A percentile compares a stretch with the other conserved stretches of the same genome.
Evolutionary conservation across 1,284 basidiomycete species (phyloP).

Genomic region (Ustilago vetiveriae): DNA sequence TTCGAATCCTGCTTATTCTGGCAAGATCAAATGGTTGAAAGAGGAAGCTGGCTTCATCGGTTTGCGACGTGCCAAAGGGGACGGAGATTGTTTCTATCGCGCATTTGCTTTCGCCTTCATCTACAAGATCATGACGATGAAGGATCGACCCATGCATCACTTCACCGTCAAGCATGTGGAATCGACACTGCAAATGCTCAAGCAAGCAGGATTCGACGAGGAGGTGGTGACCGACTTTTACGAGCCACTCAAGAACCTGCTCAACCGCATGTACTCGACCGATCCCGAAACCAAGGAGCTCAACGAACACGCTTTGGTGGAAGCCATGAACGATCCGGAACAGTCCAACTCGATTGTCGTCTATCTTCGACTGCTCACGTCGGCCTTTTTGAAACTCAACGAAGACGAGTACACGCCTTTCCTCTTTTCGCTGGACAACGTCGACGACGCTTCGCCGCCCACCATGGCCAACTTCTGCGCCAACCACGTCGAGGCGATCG

Average conservation of each 20-base stretch:
- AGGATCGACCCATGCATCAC: conserved; percentile 50
- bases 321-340: conserved; percentile 59
- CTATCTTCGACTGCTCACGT: conserved; percentile 53
- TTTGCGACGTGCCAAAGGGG: conserved; percentile 51
- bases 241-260: conserved; percentile 48
- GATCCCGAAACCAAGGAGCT: conserved; percentile 45
- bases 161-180: conserved; percentile 53
- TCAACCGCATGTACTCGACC: conserved; percentile 45
- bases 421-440: conserved; percentile 46
- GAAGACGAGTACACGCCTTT: conserved; percentile 58
- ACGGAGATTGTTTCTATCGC: conserved; percentile 65
- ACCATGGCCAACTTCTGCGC: conserved; percentile 57
- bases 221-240: conserved; percentile 56
- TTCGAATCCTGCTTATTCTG: conserved; percentile 37
- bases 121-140: conserved; percentile 46
- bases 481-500: conserved; percentile 59
- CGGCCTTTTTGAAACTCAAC: conserved; percentile 58
- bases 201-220: conserved; percentile 54
- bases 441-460: conserved; percentile 12
- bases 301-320: conserved; percentile 40
- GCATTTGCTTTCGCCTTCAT: conserved; percentile 60
- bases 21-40: conserved; percentile 56
- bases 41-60: conserved; percentile 47
- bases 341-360: conserved; percentile 61
- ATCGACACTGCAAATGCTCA: conserved; percentile 46